phyloP scores from a whole-genome alignment of 2,329 filamentous ascomycete species.

The Pseudogymnoascus sp. region DNA sequence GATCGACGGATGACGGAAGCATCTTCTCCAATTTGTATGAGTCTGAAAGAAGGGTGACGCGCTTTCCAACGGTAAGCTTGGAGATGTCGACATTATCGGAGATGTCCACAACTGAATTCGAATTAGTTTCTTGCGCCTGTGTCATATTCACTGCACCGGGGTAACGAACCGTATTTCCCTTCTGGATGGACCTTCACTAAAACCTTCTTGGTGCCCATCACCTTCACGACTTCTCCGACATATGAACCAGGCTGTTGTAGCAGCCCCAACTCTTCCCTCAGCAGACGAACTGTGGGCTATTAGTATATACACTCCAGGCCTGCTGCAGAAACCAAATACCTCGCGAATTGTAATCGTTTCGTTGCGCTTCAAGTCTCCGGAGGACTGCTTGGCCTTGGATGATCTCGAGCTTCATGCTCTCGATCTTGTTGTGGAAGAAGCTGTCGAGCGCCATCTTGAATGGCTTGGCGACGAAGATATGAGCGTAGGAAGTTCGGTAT shows the following conservation, averaged over 20 bases:
- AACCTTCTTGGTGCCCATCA: slow-evolving; percentile 99
- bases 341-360: slow-evolving; percentile 98
- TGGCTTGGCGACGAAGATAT: not conserved
- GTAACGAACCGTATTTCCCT: slow-evolving; percentile 87
- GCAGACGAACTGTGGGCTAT: slow-evolving; percentile 60
- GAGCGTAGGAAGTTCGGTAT: not conserved
- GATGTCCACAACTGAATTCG: slow-evolving; percentile 76
- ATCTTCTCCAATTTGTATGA: slow-evolving; percentile 99
- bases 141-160: not conserved
- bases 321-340: slow-evolving; percentile 23
- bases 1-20: slow-evolving; percentile 94
- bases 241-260: slow-evolving; percentile 97
- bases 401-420: slow-evolving; percentile 99
- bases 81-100: slow-evolving; percentile 87
- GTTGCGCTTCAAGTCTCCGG: slow-evolving; percentile 89
- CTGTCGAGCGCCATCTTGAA: slow-evolving; percentile 92
- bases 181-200: slow-evolving; percentile 98
- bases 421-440: slow-evolving; percentile 99
- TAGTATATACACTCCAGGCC: slow-evolving; percentile 13
- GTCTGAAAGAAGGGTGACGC: slow-evolving; percentile 91
- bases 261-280: slow-evolving; percentile 91
- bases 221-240: slow-evolving; percentile 99
- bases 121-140: slow-evolving; percentile 15
- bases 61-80: slow-evolving; percentile 96
- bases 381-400: slow-evolving; percentile 96